Evolutionary conservation across 2,329 filamentous ascomycete species (phyloP).

Genomic region (Alternaria incomplexa): DNA sequence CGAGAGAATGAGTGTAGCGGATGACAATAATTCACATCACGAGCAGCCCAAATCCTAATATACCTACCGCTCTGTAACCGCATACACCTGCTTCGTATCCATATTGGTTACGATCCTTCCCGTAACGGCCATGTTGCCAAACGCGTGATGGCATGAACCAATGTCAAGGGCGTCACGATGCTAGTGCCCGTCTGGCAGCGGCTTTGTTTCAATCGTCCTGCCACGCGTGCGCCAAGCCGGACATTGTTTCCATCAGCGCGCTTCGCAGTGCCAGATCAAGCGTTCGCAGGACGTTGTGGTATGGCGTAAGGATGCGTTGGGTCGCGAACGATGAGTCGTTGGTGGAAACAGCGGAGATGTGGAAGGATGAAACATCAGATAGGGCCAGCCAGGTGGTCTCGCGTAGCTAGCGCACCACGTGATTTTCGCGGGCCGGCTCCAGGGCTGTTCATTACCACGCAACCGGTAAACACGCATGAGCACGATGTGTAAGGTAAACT

Average conservation of each 20-base stretch:
- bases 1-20: conserved; percentile 7
- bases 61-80: neutral
- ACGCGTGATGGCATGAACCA: neutral
- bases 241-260: neutral
- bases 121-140: neutral
- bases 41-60: neutral
- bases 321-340: neutral
- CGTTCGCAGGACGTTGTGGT: neutral
- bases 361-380: neutral
- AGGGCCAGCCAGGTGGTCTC: neutral
- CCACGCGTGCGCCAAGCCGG: neutral
- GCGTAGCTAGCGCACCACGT: neutral
- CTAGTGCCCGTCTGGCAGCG: neutral
- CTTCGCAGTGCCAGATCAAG: neutral
- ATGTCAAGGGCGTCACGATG: neutral
- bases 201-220: neutral
- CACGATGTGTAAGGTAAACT: neutral
- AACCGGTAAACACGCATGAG: neutral
- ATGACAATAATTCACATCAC: neutral
- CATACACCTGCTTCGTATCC: neutral
- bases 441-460: neutral
- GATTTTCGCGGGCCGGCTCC: neutral
- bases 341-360: neutral
- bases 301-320: neutral
- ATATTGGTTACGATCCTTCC: neutral